Evolutionary conservation across 257 asterid species (phyloP).

Genomic region (Verbena officinalis): DNA sequence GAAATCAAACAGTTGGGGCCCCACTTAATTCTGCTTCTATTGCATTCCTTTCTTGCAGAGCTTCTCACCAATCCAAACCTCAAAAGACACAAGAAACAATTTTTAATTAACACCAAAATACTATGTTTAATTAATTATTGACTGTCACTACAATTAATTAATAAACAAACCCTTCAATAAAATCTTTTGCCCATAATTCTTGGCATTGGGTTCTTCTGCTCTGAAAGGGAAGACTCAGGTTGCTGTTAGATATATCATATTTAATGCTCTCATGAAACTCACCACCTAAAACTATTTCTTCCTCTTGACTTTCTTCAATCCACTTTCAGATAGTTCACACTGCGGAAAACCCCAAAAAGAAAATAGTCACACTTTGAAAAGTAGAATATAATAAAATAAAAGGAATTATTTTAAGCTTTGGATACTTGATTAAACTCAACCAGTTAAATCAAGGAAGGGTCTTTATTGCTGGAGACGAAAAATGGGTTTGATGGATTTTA

Average conservation of each 20-base stretch:
- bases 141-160: constrained; percentile 6
- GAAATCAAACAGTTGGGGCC: neutral
- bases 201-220: constrained; percentile 16
- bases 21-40: neutral
- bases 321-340: constrained; percentile 30
- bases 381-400: neutral
- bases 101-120: neutral
- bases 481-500: constrained; percentile 52
- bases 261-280: constrained; percentile 34
- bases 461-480: constrained; percentile 34
- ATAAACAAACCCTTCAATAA: constrained; percentile 10
- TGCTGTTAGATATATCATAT: constrained; percentile 42
- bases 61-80: neutral
- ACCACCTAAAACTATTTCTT: constrained; percentile 31
- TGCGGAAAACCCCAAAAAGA: constrained; percentile 11
- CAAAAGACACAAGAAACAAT: neutral
- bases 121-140: neutral
- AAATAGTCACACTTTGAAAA: constrained; percentile 9
- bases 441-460: constrained; percentile 46
- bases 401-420: constrained; percentile 42
- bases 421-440: constrained; percentile 50
- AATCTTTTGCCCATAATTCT: neutral
- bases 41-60: neutral
- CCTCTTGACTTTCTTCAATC: constrained; percentile 43
- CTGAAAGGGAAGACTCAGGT: constrained; percentile 48